Percentiles rank a stretch among this genome's conserved stretches.
These are phyloP conservation scores for Globisporangium solare DNA, from an alignment of 352 stramenopile genomes.

Conservation along the genomic window DNA sequence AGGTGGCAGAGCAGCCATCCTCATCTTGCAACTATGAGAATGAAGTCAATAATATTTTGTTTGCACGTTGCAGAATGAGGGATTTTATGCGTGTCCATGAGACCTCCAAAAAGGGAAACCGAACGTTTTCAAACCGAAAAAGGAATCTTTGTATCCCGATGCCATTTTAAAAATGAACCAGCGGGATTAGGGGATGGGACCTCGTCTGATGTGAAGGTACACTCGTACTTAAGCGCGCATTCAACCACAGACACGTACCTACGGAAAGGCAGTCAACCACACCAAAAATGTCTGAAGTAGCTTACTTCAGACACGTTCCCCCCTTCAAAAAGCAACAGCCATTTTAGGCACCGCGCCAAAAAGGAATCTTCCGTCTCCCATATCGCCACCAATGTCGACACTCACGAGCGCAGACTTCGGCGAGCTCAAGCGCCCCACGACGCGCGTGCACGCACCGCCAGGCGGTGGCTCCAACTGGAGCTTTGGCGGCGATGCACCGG, in stretches of 20 bases:
- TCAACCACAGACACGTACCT: background rate
- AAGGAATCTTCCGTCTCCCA: no score
- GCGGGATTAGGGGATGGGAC: constrained; percentile 3
- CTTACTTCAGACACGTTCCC: no score
- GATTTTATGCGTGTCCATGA: constrained; percentile 5
- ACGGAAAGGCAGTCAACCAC: no score
- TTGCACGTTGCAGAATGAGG: background rate
- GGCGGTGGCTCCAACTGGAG: constrained; percentile 80
- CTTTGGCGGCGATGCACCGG: constrained; percentile 37
- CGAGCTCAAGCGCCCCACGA: constrained; percentile 80
- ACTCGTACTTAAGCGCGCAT: background rate
- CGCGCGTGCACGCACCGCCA: constrained; percentile 73
- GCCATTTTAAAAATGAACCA: constrained; percentile 4
- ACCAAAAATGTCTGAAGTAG: no score
- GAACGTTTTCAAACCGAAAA: constrained; percentile 6
- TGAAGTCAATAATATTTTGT: background rate
- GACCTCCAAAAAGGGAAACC: constrained; percentile 2
- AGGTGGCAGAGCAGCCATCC: background rate
- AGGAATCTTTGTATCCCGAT: background rate
- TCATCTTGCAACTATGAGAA: background rate
- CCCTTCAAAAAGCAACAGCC: no score
- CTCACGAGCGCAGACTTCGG: constrained; percentile 80
- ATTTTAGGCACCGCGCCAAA: no score
- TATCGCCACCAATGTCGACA: constrained; percentile 52
- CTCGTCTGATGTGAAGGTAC: background rate